These are phyloP conservation scores for Phytophthora fragariae DNA, from an alignment of 352 stramenopile genomes.

Conservation along the genomic window DNA sequence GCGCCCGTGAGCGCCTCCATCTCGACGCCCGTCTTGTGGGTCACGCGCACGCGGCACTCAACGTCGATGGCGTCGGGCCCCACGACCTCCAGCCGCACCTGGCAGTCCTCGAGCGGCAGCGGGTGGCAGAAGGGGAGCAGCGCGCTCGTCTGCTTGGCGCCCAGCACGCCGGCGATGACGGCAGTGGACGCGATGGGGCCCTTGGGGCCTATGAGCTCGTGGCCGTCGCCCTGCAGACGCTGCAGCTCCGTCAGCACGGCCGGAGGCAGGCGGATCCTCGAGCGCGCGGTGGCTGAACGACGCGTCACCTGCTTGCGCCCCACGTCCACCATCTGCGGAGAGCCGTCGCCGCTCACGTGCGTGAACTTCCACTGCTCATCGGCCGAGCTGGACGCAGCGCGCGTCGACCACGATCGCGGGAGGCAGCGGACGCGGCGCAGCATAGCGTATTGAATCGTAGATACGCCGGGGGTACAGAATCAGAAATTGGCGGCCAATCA, in stretches of 20 bases:
- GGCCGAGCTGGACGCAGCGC: neutral
- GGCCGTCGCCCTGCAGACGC: constrained; percentile 20
- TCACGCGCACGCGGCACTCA: constrained; percentile 91
- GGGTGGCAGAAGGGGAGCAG: constrained; percentile 96
- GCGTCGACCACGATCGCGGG: neutral
- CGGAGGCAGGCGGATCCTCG: constrained; percentile 88
- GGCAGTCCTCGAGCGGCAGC: constrained; percentile 91
- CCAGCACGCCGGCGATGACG: constrained; percentile 93
- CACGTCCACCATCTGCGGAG: constrained; percentile 93
- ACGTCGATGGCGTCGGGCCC: constrained; percentile 74
- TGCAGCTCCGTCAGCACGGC: constrained; percentile 80
- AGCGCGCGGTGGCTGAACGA: constrained; percentile 83
- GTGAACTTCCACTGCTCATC: constrained; percentile 51
- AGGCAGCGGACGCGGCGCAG: neutral
- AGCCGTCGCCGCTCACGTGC: constrained; percentile 58
- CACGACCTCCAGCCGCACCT: constrained; percentile 84
- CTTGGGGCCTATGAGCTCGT: constrained; percentile 77
- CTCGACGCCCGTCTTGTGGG: constrained; percentile 95
- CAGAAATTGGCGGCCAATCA: neutral
- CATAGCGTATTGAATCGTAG: neutral
- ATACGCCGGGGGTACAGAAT: too few relatives aligned
- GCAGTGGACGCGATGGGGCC: constrained; percentile 93
- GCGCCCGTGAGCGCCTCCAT: constrained; percentile 96
- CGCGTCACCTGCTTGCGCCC: constrained; percentile 84
- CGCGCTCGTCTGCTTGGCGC: constrained; percentile 92